Evolutionary conservation across 1,284 basidiomycete species (phyloP).

Genomic region (Vanrija sp.): DNA sequence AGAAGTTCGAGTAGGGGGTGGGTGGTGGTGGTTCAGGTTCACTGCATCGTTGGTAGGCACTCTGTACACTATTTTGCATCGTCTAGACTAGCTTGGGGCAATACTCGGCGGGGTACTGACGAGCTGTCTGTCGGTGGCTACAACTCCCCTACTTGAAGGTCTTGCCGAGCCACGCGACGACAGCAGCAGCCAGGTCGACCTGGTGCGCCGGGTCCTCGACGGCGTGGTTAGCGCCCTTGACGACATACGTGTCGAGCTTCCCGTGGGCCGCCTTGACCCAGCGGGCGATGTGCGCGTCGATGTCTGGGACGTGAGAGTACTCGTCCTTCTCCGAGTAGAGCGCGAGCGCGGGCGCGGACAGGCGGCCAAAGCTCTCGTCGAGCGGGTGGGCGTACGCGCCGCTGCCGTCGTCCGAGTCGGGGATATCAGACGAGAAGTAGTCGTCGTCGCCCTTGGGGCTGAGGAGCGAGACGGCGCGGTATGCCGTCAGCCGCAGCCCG

Average conservation of each 20-base stretch:
- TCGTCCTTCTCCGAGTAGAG: constrained; percentile 43
- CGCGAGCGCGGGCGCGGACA: constrained; percentile 37
- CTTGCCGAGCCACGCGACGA: constrained; percentile 30
- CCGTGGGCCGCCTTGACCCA: constrained; percentile 32
- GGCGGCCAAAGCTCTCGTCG: constrained; percentile 37
- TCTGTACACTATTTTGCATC: too few species aligned
- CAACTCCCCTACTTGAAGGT: background rate
- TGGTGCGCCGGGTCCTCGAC: constrained; percentile 32
- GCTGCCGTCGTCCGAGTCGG: constrained; percentile 16
- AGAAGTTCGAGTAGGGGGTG: constrained; percentile 58
- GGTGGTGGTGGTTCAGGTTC: too few species aligned
- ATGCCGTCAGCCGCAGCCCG: constrained; percentile 34
- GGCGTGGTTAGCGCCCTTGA: constrained; percentile 42
- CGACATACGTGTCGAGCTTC: constrained; percentile 23
- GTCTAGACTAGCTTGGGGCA: too few species aligned
- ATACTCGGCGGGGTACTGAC: too few species aligned
- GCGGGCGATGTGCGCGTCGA: constrained; percentile 16
- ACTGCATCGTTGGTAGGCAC: background rate
- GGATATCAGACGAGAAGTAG: constrained; percentile 47
- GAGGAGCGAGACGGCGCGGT: constrained; percentile 36
- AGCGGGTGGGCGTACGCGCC: constrained; percentile 36
- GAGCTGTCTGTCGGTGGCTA: too few species aligned
- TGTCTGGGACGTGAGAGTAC: constrained; percentile 20
- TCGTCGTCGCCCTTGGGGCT: constrained; percentile 48
- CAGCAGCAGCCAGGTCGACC: constrained; percentile 24